A percentile compares a stretch with the other conserved stretches of the same genome.
Evolutionary conservation across 306 rosid species (phyloP).

Genomic region (Castanea mollissima): DNA sequence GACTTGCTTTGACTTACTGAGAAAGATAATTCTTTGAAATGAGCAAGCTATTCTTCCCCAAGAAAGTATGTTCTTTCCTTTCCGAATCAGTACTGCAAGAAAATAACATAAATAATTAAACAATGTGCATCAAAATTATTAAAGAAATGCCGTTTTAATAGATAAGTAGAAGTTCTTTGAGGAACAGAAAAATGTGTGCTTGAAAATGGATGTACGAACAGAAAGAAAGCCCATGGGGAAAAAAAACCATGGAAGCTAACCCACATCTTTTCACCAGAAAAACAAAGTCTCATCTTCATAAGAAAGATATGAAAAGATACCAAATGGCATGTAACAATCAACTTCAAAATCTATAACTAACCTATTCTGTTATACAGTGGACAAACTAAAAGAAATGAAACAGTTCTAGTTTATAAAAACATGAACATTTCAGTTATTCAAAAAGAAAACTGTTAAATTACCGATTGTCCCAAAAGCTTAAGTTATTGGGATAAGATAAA

Average conservation of each 20-base stretch:
- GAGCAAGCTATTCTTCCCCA: constrained; percentile 19
- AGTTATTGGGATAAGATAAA: too few species aligned
- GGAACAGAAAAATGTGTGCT: constrained; percentile 2
- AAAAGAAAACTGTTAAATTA: too few species aligned
- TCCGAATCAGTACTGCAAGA: constrained; percentile 38
- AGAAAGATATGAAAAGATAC: constrained; percentile 5
- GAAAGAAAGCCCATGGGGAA: background rate
- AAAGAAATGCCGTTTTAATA: background rate
- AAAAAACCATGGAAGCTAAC: background rate
- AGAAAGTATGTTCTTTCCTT: constrained; percentile 18
- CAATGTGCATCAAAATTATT: background rate
- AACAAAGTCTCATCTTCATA: background rate
- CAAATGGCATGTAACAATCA: background rate
- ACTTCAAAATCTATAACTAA: background rate
- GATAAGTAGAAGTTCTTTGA: background rate
- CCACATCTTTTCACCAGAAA: background rate
- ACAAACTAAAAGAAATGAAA: too few species aligned
- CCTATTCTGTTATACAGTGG: too few species aligned
- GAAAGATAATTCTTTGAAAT: constrained; percentile 38
- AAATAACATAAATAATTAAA: constrained; percentile 15
- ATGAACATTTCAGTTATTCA: too few species aligned
- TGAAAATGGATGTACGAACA: background rate
- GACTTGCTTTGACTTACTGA: constrained; percentile 36
- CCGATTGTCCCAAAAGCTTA: too few species aligned
- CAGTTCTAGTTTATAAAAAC: too few species aligned